phyloP scores from a whole-genome alignment of 345 rosid species.

The Populus euphratica region DNA sequence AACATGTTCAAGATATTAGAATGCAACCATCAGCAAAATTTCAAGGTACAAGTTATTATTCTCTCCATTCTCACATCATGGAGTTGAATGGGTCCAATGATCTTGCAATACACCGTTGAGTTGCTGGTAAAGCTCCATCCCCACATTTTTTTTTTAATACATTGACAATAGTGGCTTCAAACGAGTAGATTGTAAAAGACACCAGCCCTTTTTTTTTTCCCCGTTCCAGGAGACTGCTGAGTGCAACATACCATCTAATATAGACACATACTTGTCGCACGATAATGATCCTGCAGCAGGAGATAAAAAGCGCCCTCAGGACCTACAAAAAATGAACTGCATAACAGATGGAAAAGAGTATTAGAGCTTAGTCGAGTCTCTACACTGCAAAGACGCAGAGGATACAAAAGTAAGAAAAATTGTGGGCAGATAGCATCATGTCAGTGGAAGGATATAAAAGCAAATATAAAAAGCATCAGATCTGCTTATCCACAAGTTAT shows the following conservation, averaged over 20 bases:
- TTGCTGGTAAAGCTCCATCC: not conserved
- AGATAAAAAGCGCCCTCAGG: not conserved
- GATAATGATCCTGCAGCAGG: not conserved
- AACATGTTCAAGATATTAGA: not conserved
- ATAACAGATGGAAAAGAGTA: not conserved
- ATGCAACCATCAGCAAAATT: conserved; percentile 8
- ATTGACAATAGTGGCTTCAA: not conserved
- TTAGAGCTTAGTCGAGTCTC: not conserved
- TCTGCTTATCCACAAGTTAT: not conserved
- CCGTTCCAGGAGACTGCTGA: not conserved
- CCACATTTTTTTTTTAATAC: not conserved
- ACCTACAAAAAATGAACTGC: not conserved
- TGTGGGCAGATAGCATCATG: no score
- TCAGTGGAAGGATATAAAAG: no score
- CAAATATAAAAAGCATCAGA: not conserved
- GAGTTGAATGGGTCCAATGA: not conserved
- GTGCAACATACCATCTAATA: not conserved
- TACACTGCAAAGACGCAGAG: not conserved
- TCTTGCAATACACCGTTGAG: not conserved
- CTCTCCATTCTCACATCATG: not conserved
- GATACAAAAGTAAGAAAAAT: no score
- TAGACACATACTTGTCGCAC: not conserved
- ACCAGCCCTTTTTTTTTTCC: not conserved
- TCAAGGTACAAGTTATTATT: not conserved
- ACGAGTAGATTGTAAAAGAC: not conserved